These are phyloP conservation scores for Apiospora rasikravindrae DNA, from an alignment of 2,329 filamentous ascomycete genomes.

Conservation along the genomic window DNA sequence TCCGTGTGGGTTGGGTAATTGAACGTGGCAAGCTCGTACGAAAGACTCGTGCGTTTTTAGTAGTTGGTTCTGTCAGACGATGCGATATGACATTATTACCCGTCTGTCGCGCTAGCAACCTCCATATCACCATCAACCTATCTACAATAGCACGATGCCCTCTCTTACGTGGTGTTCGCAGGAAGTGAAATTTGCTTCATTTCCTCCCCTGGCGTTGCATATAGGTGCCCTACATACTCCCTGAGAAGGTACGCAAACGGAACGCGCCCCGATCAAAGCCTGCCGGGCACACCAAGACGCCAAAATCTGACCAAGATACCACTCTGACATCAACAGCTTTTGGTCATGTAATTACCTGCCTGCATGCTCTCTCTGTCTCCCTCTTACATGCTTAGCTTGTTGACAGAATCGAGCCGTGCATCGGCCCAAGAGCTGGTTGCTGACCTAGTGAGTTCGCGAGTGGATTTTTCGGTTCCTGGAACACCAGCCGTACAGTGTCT, in stretches of 20 bases:
- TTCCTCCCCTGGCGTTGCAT: not conserved
- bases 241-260: not conserved
- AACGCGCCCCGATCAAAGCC: not conserved
- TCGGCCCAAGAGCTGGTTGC: not conserved
- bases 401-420: not conserved
- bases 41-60: not conserved
- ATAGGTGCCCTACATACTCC: not conserved
- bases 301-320: slow-evolving; percentile 1
- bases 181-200: not conserved
- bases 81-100: not conserved
- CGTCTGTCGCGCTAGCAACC: not conserved
- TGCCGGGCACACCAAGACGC: not conserved
- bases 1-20: not conserved
- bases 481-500: not conserved
- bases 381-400: not conserved
- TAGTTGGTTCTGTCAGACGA: not conserved
- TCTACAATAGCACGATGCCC: not conserved
- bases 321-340: not conserved
- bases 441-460: too few species aligned
- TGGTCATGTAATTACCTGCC: not conserved
- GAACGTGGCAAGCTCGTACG: not conserved
- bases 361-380: not conserved
- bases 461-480: not conserved
- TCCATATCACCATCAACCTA: not conserved
- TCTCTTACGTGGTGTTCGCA: not conserved